phyloP scores from a whole-genome alignment of 2,329 filamentous ascomycete species.

The Claviceps maximensis region DNA sequence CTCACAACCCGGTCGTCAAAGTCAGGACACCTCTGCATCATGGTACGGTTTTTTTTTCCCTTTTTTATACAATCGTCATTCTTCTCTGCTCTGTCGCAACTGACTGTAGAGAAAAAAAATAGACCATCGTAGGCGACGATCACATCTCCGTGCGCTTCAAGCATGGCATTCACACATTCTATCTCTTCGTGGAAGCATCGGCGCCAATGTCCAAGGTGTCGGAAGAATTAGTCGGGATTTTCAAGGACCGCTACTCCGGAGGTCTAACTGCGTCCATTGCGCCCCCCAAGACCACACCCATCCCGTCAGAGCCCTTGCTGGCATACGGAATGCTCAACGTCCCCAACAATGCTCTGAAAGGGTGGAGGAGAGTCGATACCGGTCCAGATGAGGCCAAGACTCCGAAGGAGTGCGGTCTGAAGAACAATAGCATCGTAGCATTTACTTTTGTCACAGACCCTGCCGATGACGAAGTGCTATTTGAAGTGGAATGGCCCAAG shows the following conservation, averaged over 20 bases:
- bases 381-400: slow-evolving; percentile 23
- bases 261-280: slow-evolving; percentile 31
- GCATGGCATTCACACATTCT: slow-evolving; percentile 56
- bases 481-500: slow-evolving; percentile 32
- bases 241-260: slow-evolving; percentile 42
- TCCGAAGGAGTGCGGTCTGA: slow-evolving; percentile 28
- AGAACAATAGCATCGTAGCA: slow-evolving; percentile 34
- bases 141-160: slow-evolving; percentile 58
- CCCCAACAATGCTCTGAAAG: slow-evolving; percentile 29
- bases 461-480: slow-evolving; percentile 26
- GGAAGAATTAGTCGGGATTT: slow-evolving; percentile 40
- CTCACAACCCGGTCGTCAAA: background rate
- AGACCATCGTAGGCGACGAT: slow-evolving; percentile 26
- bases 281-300: slow-evolving; percentile 20
- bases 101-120: background rate
- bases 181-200: slow-evolving; percentile 49
- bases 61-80: too few relatives aligned
- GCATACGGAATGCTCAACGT: slow-evolving; percentile 33
- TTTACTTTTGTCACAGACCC: slow-evolving; percentile 32
- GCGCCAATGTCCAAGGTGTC: slow-evolving; percentile 45
- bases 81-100: background rate
- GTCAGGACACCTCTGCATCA: background rate
- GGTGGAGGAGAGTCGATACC: slow-evolving; percentile 35
- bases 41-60: background rate
- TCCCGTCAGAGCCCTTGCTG: slow-evolving; percentile 29